These are phyloP conservation scores for Aspergillus sp. DNA, from an alignment of 2,329 filamentous ascomycete species.

Conservation along the genomic window DNA sequence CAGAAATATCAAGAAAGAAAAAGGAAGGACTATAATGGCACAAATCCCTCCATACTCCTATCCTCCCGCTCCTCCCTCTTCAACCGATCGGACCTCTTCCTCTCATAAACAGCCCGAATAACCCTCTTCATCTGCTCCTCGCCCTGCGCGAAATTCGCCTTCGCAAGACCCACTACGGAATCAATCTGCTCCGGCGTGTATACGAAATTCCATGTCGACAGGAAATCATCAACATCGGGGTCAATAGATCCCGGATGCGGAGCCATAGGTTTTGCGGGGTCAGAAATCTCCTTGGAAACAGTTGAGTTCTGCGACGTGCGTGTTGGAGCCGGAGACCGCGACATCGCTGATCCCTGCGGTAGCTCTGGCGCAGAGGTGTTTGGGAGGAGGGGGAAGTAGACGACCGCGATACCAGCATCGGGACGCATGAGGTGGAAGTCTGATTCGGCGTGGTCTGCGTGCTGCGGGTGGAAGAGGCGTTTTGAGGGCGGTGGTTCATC, in stretches of 20 bases:
- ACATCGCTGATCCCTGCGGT: conserved; percentile 15
- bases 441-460: conserved; percentile 54
- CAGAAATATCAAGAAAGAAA: too few relatives aligned
- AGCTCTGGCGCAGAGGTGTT: conserved; percentile 51
- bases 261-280: conserved; percentile 16
- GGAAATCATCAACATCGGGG: conserved; percentile 73
- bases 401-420: conserved; percentile 75
- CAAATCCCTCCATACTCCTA: conserved; percentile 25
- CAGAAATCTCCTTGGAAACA: conserved; percentile 9
- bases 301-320: conserved; percentile 14
- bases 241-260: conserved; percentile 64
- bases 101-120: conserved; percentile 82
- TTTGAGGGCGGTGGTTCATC: conserved; percentile 50
- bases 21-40: conserved; percentile 15
- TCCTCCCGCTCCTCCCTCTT: conserved; percentile 21
- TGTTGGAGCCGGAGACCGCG: conserved; percentile 17
- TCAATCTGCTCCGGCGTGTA: conserved; percentile 90
- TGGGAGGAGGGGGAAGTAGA: conserved; percentile 83
- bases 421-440: conserved; percentile 66
- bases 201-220: conserved; percentile 97
- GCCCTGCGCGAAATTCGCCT: conserved; percentile 81
- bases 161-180: conserved; percentile 70
- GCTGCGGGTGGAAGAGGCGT: conserved; percentile 35
- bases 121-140: conserved; percentile 69
- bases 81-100: conserved; percentile 61